Percentiles rank a stretch among this genome's conserved stretches.
Evolutionary conservation across 2,329 filamentous ascomycete genomes (phyloP).

Genomic region (Macrophomina tecta): DNA sequence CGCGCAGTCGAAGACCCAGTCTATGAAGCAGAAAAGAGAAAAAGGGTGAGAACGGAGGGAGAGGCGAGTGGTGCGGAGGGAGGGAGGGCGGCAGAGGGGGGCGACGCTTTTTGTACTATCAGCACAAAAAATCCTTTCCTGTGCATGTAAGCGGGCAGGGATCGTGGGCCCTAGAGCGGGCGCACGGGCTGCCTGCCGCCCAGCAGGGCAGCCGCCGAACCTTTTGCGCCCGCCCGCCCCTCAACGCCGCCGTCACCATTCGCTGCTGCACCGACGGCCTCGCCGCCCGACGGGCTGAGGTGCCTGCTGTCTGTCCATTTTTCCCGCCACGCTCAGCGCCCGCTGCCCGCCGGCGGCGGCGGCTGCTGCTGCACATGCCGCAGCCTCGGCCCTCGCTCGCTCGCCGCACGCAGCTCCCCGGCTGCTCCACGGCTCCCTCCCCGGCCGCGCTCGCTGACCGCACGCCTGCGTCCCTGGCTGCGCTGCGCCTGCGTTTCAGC

Average conservation of each 20-base stretch:
- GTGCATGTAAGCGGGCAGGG: slow-evolving; percentile 25
- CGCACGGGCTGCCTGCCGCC: neutral
- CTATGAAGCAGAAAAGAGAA: slow-evolving; percentile 24
- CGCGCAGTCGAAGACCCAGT: slow-evolving; percentile 21
- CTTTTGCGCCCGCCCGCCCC: neutral
- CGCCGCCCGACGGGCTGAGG: slow-evolving; percentile 11
- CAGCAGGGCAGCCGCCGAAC: slow-evolving; percentile 1
- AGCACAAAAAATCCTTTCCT: slow-evolving; percentile 26
- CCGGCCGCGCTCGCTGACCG: slow-evolving; percentile 13
- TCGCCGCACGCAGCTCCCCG: neutral
- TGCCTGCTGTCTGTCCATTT: neutral
- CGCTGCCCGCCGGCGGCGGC: no score
- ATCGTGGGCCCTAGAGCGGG: slow-evolving; percentile 8
- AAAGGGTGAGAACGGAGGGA: slow-evolving; percentile 9
- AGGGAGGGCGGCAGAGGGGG: slow-evolving; percentile 8
- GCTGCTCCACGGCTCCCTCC: neutral
- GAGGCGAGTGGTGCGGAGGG: slow-evolving; percentile 9
- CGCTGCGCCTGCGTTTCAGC: slow-evolving; percentile 16
- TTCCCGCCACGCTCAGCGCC: neutral
- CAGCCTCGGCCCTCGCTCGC: slow-evolving; percentile 21
- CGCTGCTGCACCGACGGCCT: neutral
- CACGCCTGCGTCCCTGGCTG: slow-evolving; percentile 12
- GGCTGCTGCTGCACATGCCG: neutral
- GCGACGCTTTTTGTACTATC: slow-evolving; percentile 28
- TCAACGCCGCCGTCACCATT: slow-evolving; percentile 9